Conservation (phyloP, 352 stramenopile genomes). For the Achlya hypogyna region DNA sequence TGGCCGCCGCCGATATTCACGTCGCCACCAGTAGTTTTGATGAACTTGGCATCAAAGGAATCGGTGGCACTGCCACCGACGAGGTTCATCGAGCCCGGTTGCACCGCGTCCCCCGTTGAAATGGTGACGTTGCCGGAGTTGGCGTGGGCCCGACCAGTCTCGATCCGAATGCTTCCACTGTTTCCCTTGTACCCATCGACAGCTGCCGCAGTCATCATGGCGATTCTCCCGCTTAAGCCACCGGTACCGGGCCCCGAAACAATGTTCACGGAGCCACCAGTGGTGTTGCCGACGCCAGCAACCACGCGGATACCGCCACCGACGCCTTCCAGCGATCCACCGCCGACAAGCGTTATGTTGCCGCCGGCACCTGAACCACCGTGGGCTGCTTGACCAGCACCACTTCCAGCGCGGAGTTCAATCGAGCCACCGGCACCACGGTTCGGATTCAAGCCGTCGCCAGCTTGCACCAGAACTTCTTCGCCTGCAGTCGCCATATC, state of each 20-base stretch:
- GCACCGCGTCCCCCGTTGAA: slow-evolving; percentile 46
- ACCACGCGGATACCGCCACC: neutral
- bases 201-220: neutral
- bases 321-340: neutral
- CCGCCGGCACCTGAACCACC: slow-evolving; percentile 12
- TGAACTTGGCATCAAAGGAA: too few species aligned
- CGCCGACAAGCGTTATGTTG: neutral
- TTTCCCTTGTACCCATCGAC: neutral
- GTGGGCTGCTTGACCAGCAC: slow-evolving; percentile 9
- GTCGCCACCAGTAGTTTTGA: too few species aligned
- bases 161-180: too few species aligned
- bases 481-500: slow-evolving; percentile 23
- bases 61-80: slow-evolving; percentile 53
- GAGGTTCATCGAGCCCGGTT: slow-evolving; percentile 37
- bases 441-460: slow-evolving; percentile 1
- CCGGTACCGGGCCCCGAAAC: neutral
- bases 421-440: slow-evolving; percentile 17
- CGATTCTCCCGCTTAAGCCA: neutral
- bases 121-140: slow-evolving; percentile 50
- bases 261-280: neutral
- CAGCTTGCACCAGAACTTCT: slow-evolving; percentile 28
- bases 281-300: neutral
- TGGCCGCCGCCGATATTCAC: too few species aligned
- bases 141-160: slow-evolving; percentile 2
- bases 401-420: slow-evolving; percentile 22